Evolutionary conservation across 306 rosid species (phyloP).

Genomic region (Abrus precatorius): DNA sequence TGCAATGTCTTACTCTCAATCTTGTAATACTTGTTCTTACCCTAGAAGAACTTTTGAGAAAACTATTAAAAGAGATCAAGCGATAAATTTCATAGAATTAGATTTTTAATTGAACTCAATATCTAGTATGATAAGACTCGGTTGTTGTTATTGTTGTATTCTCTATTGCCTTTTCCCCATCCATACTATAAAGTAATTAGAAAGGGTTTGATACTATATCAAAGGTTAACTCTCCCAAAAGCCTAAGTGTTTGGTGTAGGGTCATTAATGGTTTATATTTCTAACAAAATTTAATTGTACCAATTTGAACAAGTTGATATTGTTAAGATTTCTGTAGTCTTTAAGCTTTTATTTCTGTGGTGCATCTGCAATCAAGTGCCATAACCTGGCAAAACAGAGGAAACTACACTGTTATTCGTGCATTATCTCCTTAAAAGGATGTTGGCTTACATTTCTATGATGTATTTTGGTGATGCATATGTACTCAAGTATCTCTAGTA

Average conservation of each 20-base stretch:
- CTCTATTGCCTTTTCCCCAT: not conserved
- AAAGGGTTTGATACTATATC: not conserved
- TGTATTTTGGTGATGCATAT: not conserved
- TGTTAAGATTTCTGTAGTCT: not conserved
- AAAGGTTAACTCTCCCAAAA: not conserved
- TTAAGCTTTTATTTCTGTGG: not conserved
- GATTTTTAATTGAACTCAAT: too few relatives aligned
- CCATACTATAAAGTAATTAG: not conserved
- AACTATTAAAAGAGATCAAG: too few relatives aligned
- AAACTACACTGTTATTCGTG: not conserved
- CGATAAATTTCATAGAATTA: too few relatives aligned
- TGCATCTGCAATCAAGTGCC: slow-evolving; percentile 7
- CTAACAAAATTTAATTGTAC: not conserved
- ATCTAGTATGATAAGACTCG: too few relatives aligned
- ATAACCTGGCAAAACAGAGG: not conserved
- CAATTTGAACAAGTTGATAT: slow-evolving; percentile 1
- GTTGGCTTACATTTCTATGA: not conserved
- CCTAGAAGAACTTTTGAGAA: too few relatives aligned
- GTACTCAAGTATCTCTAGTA: not conserved
- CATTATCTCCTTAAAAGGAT: slow-evolving; percentile 13
- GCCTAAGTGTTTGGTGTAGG: not conserved
- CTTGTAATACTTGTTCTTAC: not conserved
- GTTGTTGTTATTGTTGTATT: not conserved
- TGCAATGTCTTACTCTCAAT: not conserved
- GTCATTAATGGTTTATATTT: not conserved